phyloP scores from a whole-genome alignment of 257 asterid genomes.

The Plantago major region DNA sequence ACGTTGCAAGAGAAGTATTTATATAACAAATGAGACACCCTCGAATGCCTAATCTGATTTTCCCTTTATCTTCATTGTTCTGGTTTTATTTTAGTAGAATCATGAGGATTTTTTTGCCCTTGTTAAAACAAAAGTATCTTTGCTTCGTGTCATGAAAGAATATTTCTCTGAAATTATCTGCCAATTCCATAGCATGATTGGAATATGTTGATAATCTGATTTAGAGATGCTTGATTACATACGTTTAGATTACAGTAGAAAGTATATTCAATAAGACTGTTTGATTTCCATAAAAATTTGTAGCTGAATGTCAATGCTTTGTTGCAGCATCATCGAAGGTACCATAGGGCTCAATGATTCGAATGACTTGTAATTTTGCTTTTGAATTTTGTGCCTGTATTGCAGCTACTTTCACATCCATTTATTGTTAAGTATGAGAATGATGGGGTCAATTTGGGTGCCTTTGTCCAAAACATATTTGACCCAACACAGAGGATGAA shows the following conservation, averaged over 20 bases:
- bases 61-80: too few relatives aligned
- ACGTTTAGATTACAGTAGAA: neutral
- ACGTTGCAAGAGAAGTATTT: neutral
- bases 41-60: neutral
- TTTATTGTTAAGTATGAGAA: constrained; percentile 61
- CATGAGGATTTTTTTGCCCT: too few relatives aligned
- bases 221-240: neutral
- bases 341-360: neutral
- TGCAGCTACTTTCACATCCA: constrained; percentile 91
- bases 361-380: neutral
- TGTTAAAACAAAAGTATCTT: too few relatives aligned
- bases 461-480: constrained; percentile 75
- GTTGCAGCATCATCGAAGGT: neutral
- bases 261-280: neutral
- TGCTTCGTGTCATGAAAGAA: too few relatives aligned
- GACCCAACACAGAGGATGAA: constrained; percentile 87
- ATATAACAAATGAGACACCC: neutral
- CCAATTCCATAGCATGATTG: too few relatives aligned
- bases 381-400: constrained; percentile 8
- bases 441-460: constrained; percentile 62
- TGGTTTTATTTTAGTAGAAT: too few relatives aligned
- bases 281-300: neutral
- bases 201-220: too few relatives aligned
- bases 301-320: neutral
- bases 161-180: too few relatives aligned